Evolutionary conservation across 805 yeast species (phyloP), one percentile per base, ranked within the genome.

Genomic region (Candida ipomoeae): DNA sequence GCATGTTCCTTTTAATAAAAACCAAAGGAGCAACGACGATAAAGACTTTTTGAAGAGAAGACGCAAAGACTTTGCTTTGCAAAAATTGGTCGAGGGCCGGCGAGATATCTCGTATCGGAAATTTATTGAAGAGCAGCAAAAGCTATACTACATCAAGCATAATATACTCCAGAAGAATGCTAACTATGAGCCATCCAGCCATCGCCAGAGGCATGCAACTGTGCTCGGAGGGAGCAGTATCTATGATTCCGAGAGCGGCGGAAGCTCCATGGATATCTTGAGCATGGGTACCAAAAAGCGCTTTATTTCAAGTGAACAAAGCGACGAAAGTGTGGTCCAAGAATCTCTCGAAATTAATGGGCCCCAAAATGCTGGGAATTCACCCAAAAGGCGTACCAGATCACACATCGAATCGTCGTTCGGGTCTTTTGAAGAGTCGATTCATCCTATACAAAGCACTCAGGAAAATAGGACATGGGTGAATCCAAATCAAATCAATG

Each of bases 81-180:
- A 65, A 48, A 58, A 59, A 11, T 42, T 68, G 10, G 59, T 64
- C 15, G 57, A 61, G 10, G 71, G 70, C 4, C 53, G 73, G 44
- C 51, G 57, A 6, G 66, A 64, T 39, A 49, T 44, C 3, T 55
- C 53, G 17, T 66, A 53, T 48, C 58, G 52, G 32, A 46, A 59
- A 6, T 54, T 62, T 21, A 63, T 69, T 17, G 54, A 55, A 18
- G 57, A 60, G 21, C 63, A 62, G 40, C 72, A 67, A 48, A 48
- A 54, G 43, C 51, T 61, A 5, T 67, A 65, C 49, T 57, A 54
- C 40, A 46, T 49, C 40, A 52, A 48, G 48, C 52, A 54, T 42
- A 50, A 50, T 20, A 51, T 50, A 18, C 49, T 48, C 6, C 55
- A 49, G 36, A 52, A 50, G 37, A 32, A 51, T 26, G 50, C 49